phyloP scores from a whole-genome alignment of 192 early-diverging fungal genomes.

The Allomyces macrogynus region DNA sequence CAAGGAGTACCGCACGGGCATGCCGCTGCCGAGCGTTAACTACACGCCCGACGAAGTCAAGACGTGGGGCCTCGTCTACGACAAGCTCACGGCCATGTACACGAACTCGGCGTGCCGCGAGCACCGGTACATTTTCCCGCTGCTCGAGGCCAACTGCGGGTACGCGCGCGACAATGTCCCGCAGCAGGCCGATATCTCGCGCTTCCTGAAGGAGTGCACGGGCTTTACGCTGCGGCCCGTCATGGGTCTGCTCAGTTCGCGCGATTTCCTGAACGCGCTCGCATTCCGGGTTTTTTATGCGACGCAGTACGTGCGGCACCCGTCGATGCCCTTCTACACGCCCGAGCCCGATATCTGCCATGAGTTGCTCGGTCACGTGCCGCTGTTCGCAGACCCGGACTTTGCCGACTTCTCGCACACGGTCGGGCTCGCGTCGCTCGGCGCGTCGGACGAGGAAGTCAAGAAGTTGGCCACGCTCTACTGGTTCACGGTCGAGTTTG shows the following conservation, averaged over 20 bases:
- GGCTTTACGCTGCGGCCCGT: conserved; percentile 88
- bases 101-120: conserved; percentile 78
- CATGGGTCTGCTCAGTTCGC: conserved; percentile 73
- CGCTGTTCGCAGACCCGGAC: conserved; percentile 58
- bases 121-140: conserved; percentile 70
- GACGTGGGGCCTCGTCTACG: conserved; percentile 70
- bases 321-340: conserved; percentile 74
- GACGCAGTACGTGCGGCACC: conserved; percentile 94
- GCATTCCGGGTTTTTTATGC: conserved; percentile 94
- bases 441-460: conserved; percentile 78
- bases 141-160: conserved; percentile 76
- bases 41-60: conserved; percentile 60
- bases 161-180: conserved; percentile 71
- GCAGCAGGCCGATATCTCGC: conserved; percentile 69
- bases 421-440: conserved; percentile 80
- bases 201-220: conserved; percentile 81
- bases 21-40: conserved; percentile 54
- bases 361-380: conserved; percentile 80
- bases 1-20: conserved; percentile 50
- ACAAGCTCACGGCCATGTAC: conserved; percentile 52
- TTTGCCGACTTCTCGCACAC: conserved; percentile 90
- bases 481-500: conserved; percentile 83
- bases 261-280: conserved; percentile 89
- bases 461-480: conserved; percentile 57
- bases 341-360: conserved; percentile 78